These are phyloP conservation scores for Rhodamnia argentea DNA, from an alignment of 345 rosid genomes.

Conservation along the genomic window DNA sequence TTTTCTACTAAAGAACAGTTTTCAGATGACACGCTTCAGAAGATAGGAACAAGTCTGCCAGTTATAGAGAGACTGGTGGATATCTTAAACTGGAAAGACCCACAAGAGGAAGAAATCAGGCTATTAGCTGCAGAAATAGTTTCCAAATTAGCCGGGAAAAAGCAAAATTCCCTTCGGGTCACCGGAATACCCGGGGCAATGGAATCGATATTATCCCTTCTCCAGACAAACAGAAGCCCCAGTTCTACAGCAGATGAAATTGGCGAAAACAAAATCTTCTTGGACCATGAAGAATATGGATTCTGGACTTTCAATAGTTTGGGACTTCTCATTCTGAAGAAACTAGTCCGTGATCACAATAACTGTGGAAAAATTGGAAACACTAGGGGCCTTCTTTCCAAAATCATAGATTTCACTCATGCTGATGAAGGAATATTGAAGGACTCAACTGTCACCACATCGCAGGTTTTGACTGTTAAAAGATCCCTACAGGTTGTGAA, in stretches of 20 bases:
- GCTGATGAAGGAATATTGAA: conserved; percentile 36
- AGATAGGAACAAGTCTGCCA: conserved; percentile 48
- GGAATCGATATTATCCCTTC: conserved; percentile 80
- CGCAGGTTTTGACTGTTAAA: conserved; percentile 53
- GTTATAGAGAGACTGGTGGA: conserved; percentile 69
- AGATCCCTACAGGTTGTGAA: conserved; percentile 59
- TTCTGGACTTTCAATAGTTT: conserved; percentile 59
- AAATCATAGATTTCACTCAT: conserved; percentile 65
- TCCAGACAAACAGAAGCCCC: conserved; percentile 33
- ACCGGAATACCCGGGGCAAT: conserved; percentile 73
- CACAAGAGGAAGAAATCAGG: conserved; percentile 64
- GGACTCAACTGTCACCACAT: conserved; percentile 27
- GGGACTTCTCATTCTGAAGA: conserved; percentile 68
- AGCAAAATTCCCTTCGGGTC: conserved; percentile 58
- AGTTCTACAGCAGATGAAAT: conserved; percentile 42
- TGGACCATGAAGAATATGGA: conserved; percentile 30
- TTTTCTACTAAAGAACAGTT: conserved; percentile 24
- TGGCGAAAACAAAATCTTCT: conserved; percentile 33
- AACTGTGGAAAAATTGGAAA: conserved; percentile 84
- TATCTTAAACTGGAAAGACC: conserved; percentile 76
- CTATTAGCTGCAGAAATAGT: conserved; percentile 58
- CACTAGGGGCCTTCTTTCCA: conserved; percentile 64
- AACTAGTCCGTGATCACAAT: conserved; percentile 60
- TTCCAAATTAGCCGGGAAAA: conserved; percentile 51
- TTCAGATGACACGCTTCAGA: conserved; percentile 68